Conservation (phyloP, 495 filamentous ascomycete genomes). For the Pyronema domesticum region DNA sequence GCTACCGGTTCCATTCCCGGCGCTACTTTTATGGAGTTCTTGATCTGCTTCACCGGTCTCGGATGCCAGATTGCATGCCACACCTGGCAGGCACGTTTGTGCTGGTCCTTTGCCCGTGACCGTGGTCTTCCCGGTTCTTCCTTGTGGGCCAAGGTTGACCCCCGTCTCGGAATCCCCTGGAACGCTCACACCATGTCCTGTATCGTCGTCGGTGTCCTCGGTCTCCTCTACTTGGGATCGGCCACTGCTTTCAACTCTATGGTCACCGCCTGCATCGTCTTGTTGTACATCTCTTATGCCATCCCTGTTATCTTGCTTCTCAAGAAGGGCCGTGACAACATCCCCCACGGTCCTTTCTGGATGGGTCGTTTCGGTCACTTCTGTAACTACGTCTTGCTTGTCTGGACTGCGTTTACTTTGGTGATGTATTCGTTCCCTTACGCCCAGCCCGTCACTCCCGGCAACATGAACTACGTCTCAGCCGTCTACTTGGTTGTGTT, state of each 20-base stretch:
- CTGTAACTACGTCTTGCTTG: conserved; percentile 31
- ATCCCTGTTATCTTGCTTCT: conserved; percentile 34
- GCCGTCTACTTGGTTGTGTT: conserved; percentile 35
- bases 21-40: conserved; percentile 36
- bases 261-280: conserved; percentile 35
- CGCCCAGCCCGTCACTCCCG: conserved; percentile 27
- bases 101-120: conserved; percentile 45
- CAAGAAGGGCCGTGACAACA: conserved; percentile 34
- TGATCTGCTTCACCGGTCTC: conserved; percentile 39
- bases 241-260: conserved; percentile 38
- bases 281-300: conserved; percentile 36
- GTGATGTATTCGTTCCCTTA: conserved; percentile 38
- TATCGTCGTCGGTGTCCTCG: conserved; percentile 33
- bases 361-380: conserved; percentile 29
- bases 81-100: conserved; percentile 36
- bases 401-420: conserved; percentile 37
- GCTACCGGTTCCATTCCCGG: conserved; percentile 35
- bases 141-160: conserved; percentile 33
- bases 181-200: conserved; percentile 34
- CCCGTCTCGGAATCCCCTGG: conserved; percentile 36
- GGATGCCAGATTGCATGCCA: conserved; percentile 40
- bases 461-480: conserved; percentile 40
- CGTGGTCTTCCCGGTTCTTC: conserved; percentile 34
- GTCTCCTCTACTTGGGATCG: conserved; percentile 39
- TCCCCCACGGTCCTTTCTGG: conserved; percentile 36